Base-by-base conservation (phyloP, 108 stramenopile genomes). In the Cylindrotheca fusiformis region DNA sequence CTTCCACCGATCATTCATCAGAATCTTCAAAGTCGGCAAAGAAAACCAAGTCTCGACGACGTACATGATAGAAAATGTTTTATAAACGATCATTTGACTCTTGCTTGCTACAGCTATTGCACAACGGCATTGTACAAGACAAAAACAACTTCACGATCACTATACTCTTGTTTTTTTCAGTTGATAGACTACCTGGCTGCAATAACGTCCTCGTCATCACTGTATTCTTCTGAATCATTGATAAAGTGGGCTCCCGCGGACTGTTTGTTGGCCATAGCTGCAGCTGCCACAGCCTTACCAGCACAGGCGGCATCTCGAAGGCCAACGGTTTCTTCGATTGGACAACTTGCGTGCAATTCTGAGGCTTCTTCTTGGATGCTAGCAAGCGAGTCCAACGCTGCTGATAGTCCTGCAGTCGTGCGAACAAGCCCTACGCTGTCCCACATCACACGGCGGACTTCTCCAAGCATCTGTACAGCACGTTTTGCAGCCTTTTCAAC, bases 351-450 rank as follows among this genome's bases (percentile, higher is more conserved):
- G 66, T 81, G 85, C 21, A 94, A 61, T 6, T 70, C 70, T 45
- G 61, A 65, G 14, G 88, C 83, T 54, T 91, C 76, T 4, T 68
- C 70, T 27, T 66, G 64, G 32, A 91, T 81, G 2, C 76, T 79
- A 12, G 57, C 60, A 47, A 94, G 67, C 12, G 74, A 75, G 3
- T 85, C 86, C 28, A 84, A 45, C 3, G 91, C 96, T 19, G 55
- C 53, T 10, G 72, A 55, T 18, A 94, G 73, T 10, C 91, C 88
- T n/a, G 71, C 61, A 2, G 79, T 74, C 14, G 76, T 88, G 5
- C 96, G 89, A 22, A 94, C 91, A 14, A 95, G 86, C 32, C 96
- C 96, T 2, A 97, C 96, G 21, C 94, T 68, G 45, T 97, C 89
- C 96, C 96, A 97, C 91, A 97, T 93, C 55, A 85, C 71, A 10